A percentile compares a stretch with the other conserved stretches of the same genome.
phyloP scores from a whole-genome alignment of 2,329 filamentous ascomycete genomes.

The Curvularia verruculosa region DNA sequence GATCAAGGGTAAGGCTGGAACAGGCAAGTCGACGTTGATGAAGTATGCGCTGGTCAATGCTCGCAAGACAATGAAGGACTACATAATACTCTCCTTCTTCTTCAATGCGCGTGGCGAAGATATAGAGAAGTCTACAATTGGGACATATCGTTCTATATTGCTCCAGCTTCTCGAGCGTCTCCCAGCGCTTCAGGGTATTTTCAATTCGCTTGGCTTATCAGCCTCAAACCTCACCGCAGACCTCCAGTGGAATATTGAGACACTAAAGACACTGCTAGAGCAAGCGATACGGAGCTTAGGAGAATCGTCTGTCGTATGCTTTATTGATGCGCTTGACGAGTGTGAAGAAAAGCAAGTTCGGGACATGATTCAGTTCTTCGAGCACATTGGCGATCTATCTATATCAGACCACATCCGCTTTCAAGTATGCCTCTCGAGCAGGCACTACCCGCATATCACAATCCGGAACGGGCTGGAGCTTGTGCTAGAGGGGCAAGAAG shows the following conservation, averaged over 20 bases:
- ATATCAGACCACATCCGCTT: conserved; percentile 24
- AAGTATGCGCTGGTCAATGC: conserved; percentile 35
- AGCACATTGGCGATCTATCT: conserved; percentile 45
- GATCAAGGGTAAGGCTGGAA: conserved; percentile 52
- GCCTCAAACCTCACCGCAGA: conserved; percentile 1
- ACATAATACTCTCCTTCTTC: conserved; percentile 28
- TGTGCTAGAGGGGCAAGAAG: conserved; percentile 46
- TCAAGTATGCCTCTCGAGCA: conserved; percentile 23
- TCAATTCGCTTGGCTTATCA: conserved; percentile 9
- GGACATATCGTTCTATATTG: conserved; percentile 35
- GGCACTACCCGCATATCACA: conserved; percentile 56
- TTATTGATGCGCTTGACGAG: conserved; percentile 58
- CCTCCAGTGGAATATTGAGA: conserved; percentile 21
- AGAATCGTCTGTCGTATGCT: conserved; percentile 25
- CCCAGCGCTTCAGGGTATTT: conserved; percentile 15
- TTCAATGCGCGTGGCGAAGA: conserved; percentile 34
- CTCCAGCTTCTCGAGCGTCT: conserved; percentile 31
- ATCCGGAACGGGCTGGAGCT: conserved; percentile 37
- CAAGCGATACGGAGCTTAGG: conserved; percentile 22
- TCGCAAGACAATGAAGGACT: conserved; percentile 15
- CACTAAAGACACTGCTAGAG: conserved; percentile 27
- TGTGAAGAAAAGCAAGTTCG: conserved; percentile 53
- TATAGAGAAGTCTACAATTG: conserved; percentile 30
- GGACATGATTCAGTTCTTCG: conserved; percentile 55
- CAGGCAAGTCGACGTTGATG: conserved; percentile 54